phyloP scores from a whole-genome alignment of 2,329 filamentous ascomycete genomes.

The Claviceps citrina region DNA sequence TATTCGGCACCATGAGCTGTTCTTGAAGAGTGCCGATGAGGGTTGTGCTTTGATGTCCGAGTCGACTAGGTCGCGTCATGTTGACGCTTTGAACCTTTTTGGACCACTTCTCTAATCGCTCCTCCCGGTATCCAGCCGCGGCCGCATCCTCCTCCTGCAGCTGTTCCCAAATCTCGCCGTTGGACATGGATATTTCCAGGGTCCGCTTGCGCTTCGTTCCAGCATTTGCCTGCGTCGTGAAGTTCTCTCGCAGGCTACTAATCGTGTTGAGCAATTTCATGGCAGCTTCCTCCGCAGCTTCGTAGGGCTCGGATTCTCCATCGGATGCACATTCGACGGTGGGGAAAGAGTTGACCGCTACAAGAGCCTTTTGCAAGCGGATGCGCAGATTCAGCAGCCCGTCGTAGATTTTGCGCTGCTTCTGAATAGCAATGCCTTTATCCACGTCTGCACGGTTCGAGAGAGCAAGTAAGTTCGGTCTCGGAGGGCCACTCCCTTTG shows the following conservation, averaged over 20 bases:
- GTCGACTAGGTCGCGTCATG: constrained; percentile 12
- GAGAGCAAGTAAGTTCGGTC: constrained; percentile 15
- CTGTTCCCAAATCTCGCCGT: constrained; percentile 54
- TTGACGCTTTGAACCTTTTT: constrained; percentile 44
- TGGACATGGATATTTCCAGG: constrained; percentile 40
- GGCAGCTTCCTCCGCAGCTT: constrained; percentile 71
- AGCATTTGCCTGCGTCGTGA: constrained; percentile 33
- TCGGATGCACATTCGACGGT: constrained; percentile 24
- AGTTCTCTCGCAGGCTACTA: constrained; percentile 49
- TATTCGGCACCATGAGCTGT: constrained; percentile 49
- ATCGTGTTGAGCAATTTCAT: constrained; percentile 73
- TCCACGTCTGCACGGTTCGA: constrained; percentile 44
- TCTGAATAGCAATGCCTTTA: constrained; percentile 75
- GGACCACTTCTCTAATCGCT: constrained; percentile 81
- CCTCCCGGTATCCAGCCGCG: constrained; percentile 46
- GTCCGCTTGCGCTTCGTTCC: constrained; percentile 47
- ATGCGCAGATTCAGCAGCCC: constrained; percentile 80
- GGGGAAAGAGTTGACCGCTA: constrained; percentile 62
- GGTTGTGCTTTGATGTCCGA: constrained; percentile 20
- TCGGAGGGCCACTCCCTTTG: constrained; percentile 17
- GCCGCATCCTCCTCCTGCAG: constrained; percentile 51
- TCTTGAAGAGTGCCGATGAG: constrained; percentile 54
- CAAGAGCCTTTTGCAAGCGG: constrained; percentile 78
- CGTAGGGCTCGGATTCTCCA: constrained; percentile 39
- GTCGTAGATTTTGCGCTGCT: constrained; percentile 76